phyloP scores from a whole-genome alignment of 768 basidiomycete species.

The Amanita brunnescens region DNA sequence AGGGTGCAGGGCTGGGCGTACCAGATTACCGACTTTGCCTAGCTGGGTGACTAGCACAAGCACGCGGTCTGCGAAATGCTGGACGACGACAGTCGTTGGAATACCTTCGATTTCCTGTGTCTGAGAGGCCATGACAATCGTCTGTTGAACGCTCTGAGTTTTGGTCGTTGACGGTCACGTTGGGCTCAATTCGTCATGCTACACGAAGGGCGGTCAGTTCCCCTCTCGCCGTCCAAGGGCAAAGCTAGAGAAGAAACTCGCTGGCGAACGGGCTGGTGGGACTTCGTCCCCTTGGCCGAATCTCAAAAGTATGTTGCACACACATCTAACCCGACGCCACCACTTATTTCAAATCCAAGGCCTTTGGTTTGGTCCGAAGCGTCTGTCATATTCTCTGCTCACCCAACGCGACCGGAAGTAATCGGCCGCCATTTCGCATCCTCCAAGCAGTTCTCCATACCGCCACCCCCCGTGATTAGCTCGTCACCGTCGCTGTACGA shows the following conservation, averaged over 20 bases:
- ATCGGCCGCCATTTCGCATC: conserved; percentile 63
- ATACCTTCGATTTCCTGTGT: conserved; percentile 45
- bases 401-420: conserved; percentile 52
- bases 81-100: conserved; percentile 67
- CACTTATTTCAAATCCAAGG: conserved; percentile 25
- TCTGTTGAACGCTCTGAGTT: no score
- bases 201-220: conserved; percentile 3
- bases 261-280: conserved; percentile 71
- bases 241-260: conserved; percentile 42
- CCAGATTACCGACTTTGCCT: conserved; percentile 85
- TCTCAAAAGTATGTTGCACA: conserved; percentile 35
- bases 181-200: not conserved
- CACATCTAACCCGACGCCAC: conserved; percentile 1
- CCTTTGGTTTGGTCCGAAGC: conserved; percentile 65
- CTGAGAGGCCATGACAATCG: conserved; percentile 1
- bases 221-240: conserved; percentile 39
- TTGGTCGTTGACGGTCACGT: no score
- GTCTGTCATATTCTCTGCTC: conserved; percentile 62
- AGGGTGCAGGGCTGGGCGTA: conserved; percentile 20
- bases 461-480: conserved; percentile 43
- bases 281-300: conserved; percentile 55
- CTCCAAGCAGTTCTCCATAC: conserved; percentile 52
- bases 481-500: conserved; percentile 40
- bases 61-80: conserved; percentile 70
- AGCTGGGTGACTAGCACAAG: conserved; percentile 87